Evolutionary conservation across 2,329 filamentous ascomycete genomes (phyloP).

Genomic region (Aspergillus vadensis): DNA sequence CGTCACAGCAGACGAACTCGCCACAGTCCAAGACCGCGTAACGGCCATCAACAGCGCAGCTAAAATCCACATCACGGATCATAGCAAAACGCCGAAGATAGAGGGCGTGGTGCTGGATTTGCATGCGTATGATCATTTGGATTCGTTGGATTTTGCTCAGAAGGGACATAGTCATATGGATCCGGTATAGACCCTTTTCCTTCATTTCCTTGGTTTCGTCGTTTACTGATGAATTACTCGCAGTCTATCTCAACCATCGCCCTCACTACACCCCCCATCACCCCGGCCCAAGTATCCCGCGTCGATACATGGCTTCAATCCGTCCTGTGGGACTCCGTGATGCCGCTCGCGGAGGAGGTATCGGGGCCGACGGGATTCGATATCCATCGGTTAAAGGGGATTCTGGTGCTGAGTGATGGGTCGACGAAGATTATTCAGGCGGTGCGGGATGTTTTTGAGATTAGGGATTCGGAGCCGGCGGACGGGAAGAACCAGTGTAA

Average conservation of each 20-base stretch:
- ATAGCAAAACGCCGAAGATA: slow-evolving; percentile 76
- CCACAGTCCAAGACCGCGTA: slow-evolving; percentile 70
- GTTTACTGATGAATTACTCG: not conserved
- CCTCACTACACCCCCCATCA: slow-evolving; percentile 65
- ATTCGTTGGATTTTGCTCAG: slow-evolving; percentile 67
- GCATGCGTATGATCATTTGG: slow-evolving; percentile 86
- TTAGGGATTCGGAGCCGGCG: slow-evolving; percentile 63
- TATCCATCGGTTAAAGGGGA: slow-evolving; percentile 85
- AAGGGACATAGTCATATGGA: slow-evolving; percentile 92
- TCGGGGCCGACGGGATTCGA: slow-evolving; percentile 59
- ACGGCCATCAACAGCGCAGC: slow-evolving; percentile 87
- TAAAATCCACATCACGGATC: slow-evolving; percentile 77
- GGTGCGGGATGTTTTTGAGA: slow-evolving; percentile 90
- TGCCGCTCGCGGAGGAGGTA: slow-evolving; percentile 25
- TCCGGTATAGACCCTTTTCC: slow-evolving; percentile 54
- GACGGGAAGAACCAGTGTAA: slow-evolving; percentile 39
- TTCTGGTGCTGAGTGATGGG: slow-evolving; percentile 67
- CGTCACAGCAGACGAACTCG: slow-evolving; percentile 69
- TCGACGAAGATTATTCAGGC: slow-evolving; percentile 79
- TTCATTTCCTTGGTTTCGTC: too few relatives aligned
- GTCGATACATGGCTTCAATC: slow-evolving; percentile 82
- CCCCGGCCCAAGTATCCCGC: slow-evolving; percentile 57
- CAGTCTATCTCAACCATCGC: slow-evolving; percentile 83
- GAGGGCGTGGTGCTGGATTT: slow-evolving; percentile 87
- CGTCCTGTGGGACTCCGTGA: slow-evolving; percentile 72